A percentile compares a stretch with the other conserved stretches of the same genome.
These are phyloP conservation scores for Backusella sp. DNA, from an alignment of 192 early-diverging fungal species.

Conservation along the genomic window DNA sequence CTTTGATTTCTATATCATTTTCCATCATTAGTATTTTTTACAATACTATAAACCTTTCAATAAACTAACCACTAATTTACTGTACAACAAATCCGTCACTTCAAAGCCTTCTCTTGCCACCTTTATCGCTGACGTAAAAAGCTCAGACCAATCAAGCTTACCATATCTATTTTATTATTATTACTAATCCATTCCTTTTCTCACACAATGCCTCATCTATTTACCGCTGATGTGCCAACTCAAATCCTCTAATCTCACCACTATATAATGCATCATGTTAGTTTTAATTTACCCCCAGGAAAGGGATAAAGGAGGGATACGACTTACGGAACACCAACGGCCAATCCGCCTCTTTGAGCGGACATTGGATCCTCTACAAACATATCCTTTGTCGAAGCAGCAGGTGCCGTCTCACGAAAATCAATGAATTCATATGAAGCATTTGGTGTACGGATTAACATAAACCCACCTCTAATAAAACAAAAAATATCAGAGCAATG, in stretches of 20 bases:
- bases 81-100: constrained; percentile 28
- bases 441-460: constrained; percentile 70
- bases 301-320: background rate
- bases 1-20: constrained; percentile 9
- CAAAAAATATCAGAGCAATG: background rate
- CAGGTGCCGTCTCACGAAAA: constrained; percentile 86
- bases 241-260: constrained; percentile 88
- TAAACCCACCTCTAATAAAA: constrained; percentile 79
- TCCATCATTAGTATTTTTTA: background rate
- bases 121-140: constrained; percentile 77
- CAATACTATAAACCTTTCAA: background rate
- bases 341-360: constrained; percentile 71
- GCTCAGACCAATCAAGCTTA: constrained; percentile 74
- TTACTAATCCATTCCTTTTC: background rate
- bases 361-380: constrained; percentile 67
- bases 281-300: background rate
- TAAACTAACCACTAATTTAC: constrained; percentile 27
- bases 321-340: constrained; percentile 75
- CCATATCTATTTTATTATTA: constrained; percentile 52
- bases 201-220: background rate
- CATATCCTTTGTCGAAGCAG: constrained; percentile 75
- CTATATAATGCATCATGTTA: constrained; percentile 29
- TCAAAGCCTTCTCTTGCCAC: constrained; percentile 76
- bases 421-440: constrained; percentile 71
- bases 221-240: constrained; percentile 69